Base-by-base conservation (phyloP, 2,329 filamentous ascomycete genomes). In the Pseudogymnoascus sp. region DNA sequence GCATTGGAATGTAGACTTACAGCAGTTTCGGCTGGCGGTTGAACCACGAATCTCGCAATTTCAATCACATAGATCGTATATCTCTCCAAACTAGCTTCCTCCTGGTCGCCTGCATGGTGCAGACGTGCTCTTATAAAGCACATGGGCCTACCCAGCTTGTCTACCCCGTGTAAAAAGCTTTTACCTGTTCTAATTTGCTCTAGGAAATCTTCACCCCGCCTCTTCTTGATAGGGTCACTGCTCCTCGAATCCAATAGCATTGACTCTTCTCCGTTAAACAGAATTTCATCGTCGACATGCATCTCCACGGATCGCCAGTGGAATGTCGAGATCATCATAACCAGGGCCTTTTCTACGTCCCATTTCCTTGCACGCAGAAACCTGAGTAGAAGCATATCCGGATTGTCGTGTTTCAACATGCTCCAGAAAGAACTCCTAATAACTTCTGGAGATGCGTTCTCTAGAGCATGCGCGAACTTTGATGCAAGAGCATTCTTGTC, bases 41-140 rank as follows among this genome's bases (percentile, higher is more conserved):
- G 79, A 59, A 99, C 77, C 64, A 96, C 78, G 78, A 97, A 84
- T 60, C 94, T 84, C n/a, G 90, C 88, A 20, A 91, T 95, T 78
- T 99, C 94, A 68, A 99, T 99, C 35, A 91, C 81, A 72, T 91
- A 96, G 34, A 99, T 90, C 0, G 94, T 99, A 73, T 89, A 97
- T 67, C 87, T 83, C 74, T 99, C 93, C 63, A 97, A 74, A 69
- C 85, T 88, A 71, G 89, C 83, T 70, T 92, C 89, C 47, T 81
- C 87, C 75, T 97, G 91, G 67, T 96, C 91, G 22, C 88, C 89
- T 60, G 86, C 84, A 68, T 81, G 87, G 72, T 99, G 94, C 67
- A 97, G 74, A 50, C 90, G 83, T 39, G 90, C 92, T 62, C 91
- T 81, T 30, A 97, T 90, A 66, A 91, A 81, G 72, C 91, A 96